Percentiles rank a stretch among this genome's conserved stretches.
These are phyloP conservation scores for Ustilago esculenta DNA, from an alignment of 1,284 basidiomycete species.

Conservation along the genomic window DNA sequence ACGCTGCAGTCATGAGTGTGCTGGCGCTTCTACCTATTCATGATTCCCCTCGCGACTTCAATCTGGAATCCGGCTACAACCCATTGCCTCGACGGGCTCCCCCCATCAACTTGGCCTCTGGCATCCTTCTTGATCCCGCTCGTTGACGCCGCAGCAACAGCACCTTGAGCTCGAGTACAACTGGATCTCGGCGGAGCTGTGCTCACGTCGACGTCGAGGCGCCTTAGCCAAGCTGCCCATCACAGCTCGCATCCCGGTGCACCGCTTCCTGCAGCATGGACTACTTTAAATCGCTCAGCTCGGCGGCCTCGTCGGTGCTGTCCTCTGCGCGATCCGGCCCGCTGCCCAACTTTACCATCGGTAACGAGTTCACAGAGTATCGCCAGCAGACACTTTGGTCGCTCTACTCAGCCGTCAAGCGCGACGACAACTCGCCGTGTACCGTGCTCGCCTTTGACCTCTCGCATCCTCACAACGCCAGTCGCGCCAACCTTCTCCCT, in stretches of 20 bases:
- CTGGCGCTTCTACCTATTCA: no score
- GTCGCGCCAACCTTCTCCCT: conserved; percentile 67
- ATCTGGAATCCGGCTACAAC: no score
- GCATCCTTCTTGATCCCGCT: no score
- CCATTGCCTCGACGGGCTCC: no score
- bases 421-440: conserved; percentile 77
- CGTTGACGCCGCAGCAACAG: no score
- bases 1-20: not conserved
- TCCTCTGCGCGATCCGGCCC: conserved; percentile 83
- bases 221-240: not conserved
- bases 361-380: conserved; percentile 76
- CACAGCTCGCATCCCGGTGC: not conserved
- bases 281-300: conserved; percentile 82
- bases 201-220: not conserved
- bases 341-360: conserved; percentile 86
- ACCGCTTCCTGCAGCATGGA: conserved; percentile 74
- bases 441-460: conserved; percentile 61
- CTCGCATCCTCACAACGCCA: conserved; percentile 47
- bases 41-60: no score
- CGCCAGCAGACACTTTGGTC: conserved; percentile 81
- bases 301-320: conserved; percentile 84
- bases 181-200: no score
- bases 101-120: no score
- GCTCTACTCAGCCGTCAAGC: conserved; percentile 84
- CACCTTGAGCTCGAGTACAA: no score